Evolutionary conservation across 2,329 filamentous ascomycete genomes (phyloP).

Genomic region (Nemania abortiva): DNA sequence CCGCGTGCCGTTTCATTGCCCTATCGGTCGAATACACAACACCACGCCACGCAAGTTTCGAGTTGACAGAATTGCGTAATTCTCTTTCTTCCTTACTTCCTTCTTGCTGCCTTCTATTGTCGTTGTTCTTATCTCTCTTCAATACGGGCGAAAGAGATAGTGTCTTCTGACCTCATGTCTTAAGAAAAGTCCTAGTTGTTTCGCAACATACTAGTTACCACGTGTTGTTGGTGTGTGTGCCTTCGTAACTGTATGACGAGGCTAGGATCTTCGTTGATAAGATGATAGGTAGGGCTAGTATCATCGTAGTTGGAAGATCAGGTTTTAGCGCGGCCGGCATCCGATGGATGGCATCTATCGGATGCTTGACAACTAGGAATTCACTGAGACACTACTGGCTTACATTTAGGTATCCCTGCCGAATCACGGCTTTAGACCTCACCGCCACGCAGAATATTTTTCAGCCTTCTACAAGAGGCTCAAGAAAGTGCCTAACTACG

Average conservation of each 20-base stretch:
- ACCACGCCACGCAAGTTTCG: neutral
- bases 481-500: neutral
- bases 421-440: neutral
- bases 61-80: neutral
- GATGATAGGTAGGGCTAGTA: neutral
- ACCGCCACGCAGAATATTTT: neutral
- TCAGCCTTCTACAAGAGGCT: neutral
- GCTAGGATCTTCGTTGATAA: neutral
- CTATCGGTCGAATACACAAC: neutral
- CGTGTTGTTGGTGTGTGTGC: neutral
- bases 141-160: neutral
- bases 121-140: neutral
- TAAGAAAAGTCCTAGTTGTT: neutral
- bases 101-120: neutral
- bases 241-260: neutral
- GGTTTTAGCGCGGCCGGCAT: neutral
- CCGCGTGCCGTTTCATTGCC: neutral
- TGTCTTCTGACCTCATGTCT: neutral
- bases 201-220: neutral
- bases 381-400: neutral
- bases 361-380: neutral
- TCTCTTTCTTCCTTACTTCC: neutral
- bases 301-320: neutral
- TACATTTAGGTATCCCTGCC: neutral
- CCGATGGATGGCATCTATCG: neutral